Evolutionary conservation across 306 rosid genomes (phyloP), one percentile per base, ranked within the genome.

Genomic region (Prunus campanulata): DNA sequence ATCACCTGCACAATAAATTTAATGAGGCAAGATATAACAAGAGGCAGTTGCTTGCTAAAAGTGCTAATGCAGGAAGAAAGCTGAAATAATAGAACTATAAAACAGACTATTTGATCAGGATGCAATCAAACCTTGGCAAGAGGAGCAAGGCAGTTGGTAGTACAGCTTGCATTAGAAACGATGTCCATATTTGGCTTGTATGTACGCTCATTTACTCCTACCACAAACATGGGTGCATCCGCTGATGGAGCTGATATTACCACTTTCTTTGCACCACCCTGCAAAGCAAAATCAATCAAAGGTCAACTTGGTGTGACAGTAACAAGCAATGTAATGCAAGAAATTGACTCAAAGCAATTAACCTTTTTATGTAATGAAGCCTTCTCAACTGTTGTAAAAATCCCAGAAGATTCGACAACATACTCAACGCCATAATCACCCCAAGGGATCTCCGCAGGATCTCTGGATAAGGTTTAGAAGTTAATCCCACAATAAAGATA

Each of bases 191-290:
- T 82, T 32, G 96, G 87, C 46, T 86, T 87, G 87, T 95, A 95
- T 74, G 82, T 75, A 72, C 84, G 87, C 85, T 95, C 97, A 74
- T 95, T 95, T 71, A 95, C 99, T 72, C 99, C 99, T 27, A 95
- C 86, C 50, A 95, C 99, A 74, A 92, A 95, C 99, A 95, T 95
- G 24, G 99, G 99, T 71, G 99, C 99, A 83, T 95, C 96, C 46
- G 99, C 96, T 57, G 99, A 95, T 71, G 99, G 99, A 88, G 99
- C 99, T 22, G 99, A 95, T 79, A 92, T 95, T 70, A 95, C 85
- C 29, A 95, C 95, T 83, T 95, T 92, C 86, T 87, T 92, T 74
- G 99, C 99, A 80, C 99, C 99, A 83, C 80, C 97, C 99, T 95
- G 75, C 57, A 86, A 78, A 70, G 59, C 42, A 35, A 70, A 80